Base-by-base conservation (phyloP, 148 eudicot species). In the Silene latifolia region DNA sequence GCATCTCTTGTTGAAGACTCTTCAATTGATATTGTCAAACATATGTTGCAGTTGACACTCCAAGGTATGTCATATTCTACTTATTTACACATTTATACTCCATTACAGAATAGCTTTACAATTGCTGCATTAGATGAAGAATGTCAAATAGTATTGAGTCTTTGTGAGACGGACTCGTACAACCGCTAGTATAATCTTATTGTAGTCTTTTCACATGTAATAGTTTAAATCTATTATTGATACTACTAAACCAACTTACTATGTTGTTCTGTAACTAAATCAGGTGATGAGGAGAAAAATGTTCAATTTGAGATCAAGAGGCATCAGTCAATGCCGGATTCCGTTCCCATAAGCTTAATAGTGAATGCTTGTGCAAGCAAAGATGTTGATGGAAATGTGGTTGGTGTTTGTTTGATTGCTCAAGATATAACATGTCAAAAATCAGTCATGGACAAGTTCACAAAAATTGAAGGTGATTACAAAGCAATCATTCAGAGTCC, bases 401-500 rank as follows among this genome's bases (percentile, higher is more conserved):
- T 92, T 6, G 97, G 98, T 51, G 93, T 94, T 7, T 94, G 97
- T 69, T 90, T 92, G 67, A 84, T 94, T 27, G 98, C 96, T 46
- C 96, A 90, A 69, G 97, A 94, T 78, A 83, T 94, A 78, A 94
- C 97, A 17, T 80, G 82, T 17, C 96, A 94, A 71, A 90, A 90
- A 82, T 78, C 76, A 13, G 91, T 94, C 27, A 87, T 90, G 96
- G 98, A 94, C 83, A 94, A 94, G 82, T 94, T 94, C 88, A 94
- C 93, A 5, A 82, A 88, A 67, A 89, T 94, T 18, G 90, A 94
- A 82, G 98, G 98, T 4, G 97, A 94, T 80, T 94, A 94, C 85
- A 87, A 85, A 75, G 93, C 98, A 59, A 90, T 94, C 7, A 82
- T 94, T 35, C 98, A 88, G 69, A 94, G 90, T 70, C 98, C 96